These are phyloP conservation scores for Abelmoschus esculentus DNA, from an alignment of 345 rosid species.

Conservation along the genomic window DNA sequence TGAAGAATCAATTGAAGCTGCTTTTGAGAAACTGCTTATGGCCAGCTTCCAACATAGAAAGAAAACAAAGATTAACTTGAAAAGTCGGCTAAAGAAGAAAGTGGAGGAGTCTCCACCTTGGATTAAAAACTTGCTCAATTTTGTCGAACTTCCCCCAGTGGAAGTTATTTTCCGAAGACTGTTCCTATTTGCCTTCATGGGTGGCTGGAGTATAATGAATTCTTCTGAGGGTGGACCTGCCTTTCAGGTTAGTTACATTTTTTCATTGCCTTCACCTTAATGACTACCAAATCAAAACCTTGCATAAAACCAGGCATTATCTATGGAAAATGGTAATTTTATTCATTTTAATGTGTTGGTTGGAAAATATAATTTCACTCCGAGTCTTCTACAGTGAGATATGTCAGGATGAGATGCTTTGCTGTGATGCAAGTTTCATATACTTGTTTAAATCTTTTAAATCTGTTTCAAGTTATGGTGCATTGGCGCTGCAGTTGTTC, in stretches of 20 bases:
- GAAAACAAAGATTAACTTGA: conserved; percentile 79
- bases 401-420: too few relatives aligned
- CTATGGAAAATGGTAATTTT: not conserved
- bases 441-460: not conserved
- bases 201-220: conserved; percentile 98
- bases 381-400: too few relatives aligned
- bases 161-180: conserved; percentile 87
- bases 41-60: conserved; percentile 67
- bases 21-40: conserved; percentile 88
- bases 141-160: conserved; percentile 72
- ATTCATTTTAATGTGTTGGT: too few relatives aligned
- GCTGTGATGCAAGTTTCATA: too few relatives aligned
- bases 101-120: conserved; percentile 97
- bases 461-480: not conserved
- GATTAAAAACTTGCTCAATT: conserved; percentile 62
- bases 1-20: conserved; percentile 87
- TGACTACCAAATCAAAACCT: not conserved
- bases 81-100: conserved; percentile 77
- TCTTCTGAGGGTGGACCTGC: conserved; percentile 99
- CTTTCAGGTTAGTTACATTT: conserved; percentile 62
- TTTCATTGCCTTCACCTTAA: not conserved
- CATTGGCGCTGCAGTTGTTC: not conserved
- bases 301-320: not conserved
- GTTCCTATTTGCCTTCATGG: conserved; percentile 94
- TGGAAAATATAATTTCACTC: too few relatives aligned